These are phyloP conservation scores for Ambrosia hybrid DNA, from an alignment of 140 eudicot species.

Conservation along the genomic window DNA sequence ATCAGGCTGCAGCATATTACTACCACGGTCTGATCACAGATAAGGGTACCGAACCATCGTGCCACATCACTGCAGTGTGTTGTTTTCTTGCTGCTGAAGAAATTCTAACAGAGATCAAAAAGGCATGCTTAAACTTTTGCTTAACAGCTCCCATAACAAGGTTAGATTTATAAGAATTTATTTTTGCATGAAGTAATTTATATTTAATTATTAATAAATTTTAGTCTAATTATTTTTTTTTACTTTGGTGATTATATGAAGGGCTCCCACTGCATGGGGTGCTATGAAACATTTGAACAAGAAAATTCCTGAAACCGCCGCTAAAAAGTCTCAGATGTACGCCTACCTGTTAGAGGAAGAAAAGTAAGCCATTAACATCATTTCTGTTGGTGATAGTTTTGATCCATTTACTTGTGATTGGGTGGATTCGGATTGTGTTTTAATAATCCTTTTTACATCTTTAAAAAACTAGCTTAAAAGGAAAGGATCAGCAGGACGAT, in stretches of 20 bases:
- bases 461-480: background rate
- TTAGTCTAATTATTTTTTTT: slow-evolving; percentile 3
- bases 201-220: background rate
- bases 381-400: slow-evolving; percentile 9
- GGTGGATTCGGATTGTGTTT: background rate
- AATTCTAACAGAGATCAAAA: slow-evolving; percentile 80
- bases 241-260: slow-evolving; percentile 21
- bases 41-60: slow-evolving; percentile 75
- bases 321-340: slow-evolving; percentile 79
- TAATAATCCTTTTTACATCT: background rate
- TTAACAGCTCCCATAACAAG: slow-evolving; percentile 80
- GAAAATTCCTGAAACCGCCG: slow-evolving; percentile 83
- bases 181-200: slow-evolving; percentile 11
- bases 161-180: slow-evolving; percentile 29
- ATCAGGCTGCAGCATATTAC: slow-evolving; percentile 93
- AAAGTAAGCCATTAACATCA: slow-evolving; percentile 54
- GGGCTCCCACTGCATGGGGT: slow-evolving; percentile 89
- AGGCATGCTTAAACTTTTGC: slow-evolving; percentile 79
- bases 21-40: slow-evolving; percentile 74
- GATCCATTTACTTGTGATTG: background rate
- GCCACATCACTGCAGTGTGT: slow-evolving; percentile 70
- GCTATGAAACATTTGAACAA: slow-evolving; percentile 82
- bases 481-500: background rate
- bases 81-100: slow-evolving; percentile 87
- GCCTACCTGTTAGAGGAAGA: slow-evolving; percentile 67